Base-by-base conservation (phyloP, 2,329 filamentous ascomycete genomes). In the Rhytidhysteron rufulum region DNA sequence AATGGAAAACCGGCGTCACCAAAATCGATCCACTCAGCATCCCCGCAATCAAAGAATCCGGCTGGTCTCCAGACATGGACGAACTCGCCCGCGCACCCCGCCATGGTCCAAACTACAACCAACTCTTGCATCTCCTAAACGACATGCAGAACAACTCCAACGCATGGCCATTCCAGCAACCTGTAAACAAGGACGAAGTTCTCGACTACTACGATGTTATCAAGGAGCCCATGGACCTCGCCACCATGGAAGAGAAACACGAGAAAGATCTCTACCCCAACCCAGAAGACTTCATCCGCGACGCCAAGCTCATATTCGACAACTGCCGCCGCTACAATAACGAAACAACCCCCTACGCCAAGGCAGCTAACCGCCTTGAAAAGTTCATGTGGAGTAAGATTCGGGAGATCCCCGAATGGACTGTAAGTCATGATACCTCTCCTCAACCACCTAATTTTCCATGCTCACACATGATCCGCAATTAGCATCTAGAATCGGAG, bases 171-270 rank as follows among this genome's bases (percentile, higher is more conserved):
- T 98, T 98, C 73, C 78, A 93, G 22, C 80, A 88, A 19, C 91
- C 93, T 1, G 93, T 98, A 51, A 96, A 94, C 63, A 83, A 85
- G 51, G 93, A 98, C 56, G 93, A 97, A 51, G 93, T 98, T 0
- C 83, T 88, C n/a, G 93, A 98, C 65, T 98, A 98, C 70, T 97
- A 97, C 72, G 88, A 95, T 44, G 90, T 97, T 45, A 98, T 98
- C 72, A 90, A 90, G 61, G 86, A 95, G 64, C 93, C 93, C 25
- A 98, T 98, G 93, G 93, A 96, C 61, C 74, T 96, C 34, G 84
- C 80, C 34, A 96, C 90, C 16, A 97, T 98, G 91, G 93, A 97
- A 67, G 82, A 81, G 53, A 95, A 95, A 67, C 84, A 96, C 48
- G 90, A 97, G 59, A 88, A 88, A 29, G 93, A 97, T 67, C 80